phyloP scores from a whole-genome alignment of 2,329 filamentous ascomycete species.

The Stachybotrys elegans region DNA sequence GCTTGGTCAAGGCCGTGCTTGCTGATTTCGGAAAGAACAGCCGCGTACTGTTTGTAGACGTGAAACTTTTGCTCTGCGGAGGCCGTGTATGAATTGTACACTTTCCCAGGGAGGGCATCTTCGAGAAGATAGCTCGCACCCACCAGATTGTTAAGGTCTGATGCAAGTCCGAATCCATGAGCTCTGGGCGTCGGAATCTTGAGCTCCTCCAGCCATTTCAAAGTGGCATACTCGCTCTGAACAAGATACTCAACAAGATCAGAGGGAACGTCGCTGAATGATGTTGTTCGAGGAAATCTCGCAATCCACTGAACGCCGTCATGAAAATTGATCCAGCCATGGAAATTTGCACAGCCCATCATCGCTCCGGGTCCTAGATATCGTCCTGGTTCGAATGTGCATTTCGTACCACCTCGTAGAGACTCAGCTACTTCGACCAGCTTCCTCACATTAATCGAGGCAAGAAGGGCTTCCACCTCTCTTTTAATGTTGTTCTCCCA shows the following conservation, averaged over 20 bases:
- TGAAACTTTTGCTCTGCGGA: slow-evolving; percentile 7
- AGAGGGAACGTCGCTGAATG: slow-evolving; percentile 13
- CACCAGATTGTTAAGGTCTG: slow-evolving; percentile 13
- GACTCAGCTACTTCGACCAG: slow-evolving; percentile 10
- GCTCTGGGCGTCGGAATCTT: slow-evolving; percentile 18
- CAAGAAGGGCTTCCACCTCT: slow-evolving; percentile 5
- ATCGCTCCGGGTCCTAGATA: slow-evolving; percentile 11
- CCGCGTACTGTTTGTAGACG: slow-evolving; percentile 6
- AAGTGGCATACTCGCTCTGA: slow-evolving; percentile 23
- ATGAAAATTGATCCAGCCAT: slow-evolving; percentile 18
- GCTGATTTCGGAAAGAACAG: slow-evolving; percentile 3
- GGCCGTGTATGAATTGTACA: slow-evolving; percentile 5
- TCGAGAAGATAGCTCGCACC: slow-evolving; percentile 20
- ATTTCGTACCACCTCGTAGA: slow-evolving; percentile 8
- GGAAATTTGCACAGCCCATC: slow-evolving; percentile 18
- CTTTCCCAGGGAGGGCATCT: slow-evolving; percentile 17
- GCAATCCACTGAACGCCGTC: slow-evolving; percentile 17
- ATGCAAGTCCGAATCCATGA: slow-evolving; percentile 16
- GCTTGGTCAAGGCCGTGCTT: not conserved
- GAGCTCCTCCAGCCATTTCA: slow-evolving; percentile 23
- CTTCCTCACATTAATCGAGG: slow-evolving; percentile 4
- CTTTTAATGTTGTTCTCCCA: slow-evolving; percentile 3
- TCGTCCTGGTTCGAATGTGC: slow-evolving; percentile 11
- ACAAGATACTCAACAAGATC: slow-evolving; percentile 19
- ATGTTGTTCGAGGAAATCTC: slow-evolving; percentile 15